Percentiles rank a stretch among this genome's conserved stretches.
Evolutionary conservation across 306 rosid genomes (phyloP).

Genomic region (Pyrus communis): DNA sequence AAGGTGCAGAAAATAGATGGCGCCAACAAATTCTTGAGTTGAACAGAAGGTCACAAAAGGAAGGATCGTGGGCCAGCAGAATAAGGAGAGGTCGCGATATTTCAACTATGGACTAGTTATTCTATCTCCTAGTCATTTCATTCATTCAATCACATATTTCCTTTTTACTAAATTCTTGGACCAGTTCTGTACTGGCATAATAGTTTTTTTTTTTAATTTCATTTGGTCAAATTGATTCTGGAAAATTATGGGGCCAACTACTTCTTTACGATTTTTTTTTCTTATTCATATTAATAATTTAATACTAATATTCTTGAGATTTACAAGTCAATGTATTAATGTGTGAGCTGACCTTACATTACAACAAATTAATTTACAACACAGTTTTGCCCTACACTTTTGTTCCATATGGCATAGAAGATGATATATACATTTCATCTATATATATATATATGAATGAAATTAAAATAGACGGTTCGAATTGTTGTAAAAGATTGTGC

Average conservation of each 20-base stretch:
- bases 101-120: not conserved
- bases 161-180: not conserved
- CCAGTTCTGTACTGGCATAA: not conserved
- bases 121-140: too few species aligned
- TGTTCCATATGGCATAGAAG: too few species aligned
- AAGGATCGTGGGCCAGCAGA: constrained; percentile 37
- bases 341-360: not conserved
- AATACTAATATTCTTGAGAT: not conserved
- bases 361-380: not conserved
- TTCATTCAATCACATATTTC: not conserved
- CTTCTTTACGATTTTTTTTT: not conserved
- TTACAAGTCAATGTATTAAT: not conserved
- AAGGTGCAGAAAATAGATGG: constrained; percentile 16
- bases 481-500: too few species aligned
- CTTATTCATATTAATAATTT: not conserved
- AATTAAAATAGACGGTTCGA: too few species aligned
- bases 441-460: too few species aligned
- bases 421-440: too few species aligned
- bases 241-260: not conserved
- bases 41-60: constrained; percentile 34
- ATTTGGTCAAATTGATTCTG: not conserved
- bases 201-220: too few species aligned
- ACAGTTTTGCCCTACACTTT: not conserved
- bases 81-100: constrained; percentile 22
- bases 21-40: constrained; percentile 40